Conservation (phyloP, 768 basidiomycete genomes). For the Amylocystis lapponica region DNA sequence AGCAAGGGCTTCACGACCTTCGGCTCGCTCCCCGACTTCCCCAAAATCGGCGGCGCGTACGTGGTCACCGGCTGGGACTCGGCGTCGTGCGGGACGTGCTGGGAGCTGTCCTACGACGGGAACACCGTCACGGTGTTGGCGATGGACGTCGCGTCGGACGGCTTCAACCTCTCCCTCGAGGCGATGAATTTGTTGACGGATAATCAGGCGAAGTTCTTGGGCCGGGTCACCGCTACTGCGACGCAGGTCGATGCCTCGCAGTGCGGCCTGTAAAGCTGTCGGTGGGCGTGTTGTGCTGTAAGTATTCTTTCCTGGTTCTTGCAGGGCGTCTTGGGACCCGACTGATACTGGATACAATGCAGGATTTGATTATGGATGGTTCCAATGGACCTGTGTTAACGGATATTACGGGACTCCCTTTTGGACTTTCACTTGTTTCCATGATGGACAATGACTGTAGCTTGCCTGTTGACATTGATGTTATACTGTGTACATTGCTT, state of each 20-base stretch:
- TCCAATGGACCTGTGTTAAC: too few species aligned
- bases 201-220: constrained; percentile 39
- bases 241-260: constrained; percentile 37
- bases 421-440: too few species aligned
- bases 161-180: constrained; percentile 31
- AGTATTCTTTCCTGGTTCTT: too few species aligned
- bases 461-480: too few species aligned
- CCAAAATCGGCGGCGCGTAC: constrained; percentile 31
- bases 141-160: constrained; percentile 25
- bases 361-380: too few species aligned
- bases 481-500: too few species aligned
- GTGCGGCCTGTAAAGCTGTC: too few species aligned
- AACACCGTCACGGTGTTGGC: constrained; percentile 25
- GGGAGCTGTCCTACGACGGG: constrained; percentile 24
- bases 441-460: too few species aligned
- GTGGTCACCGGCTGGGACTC: constrained; percentile 26
- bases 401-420: too few species aligned
- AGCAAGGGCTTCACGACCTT: constrained; percentile 30
- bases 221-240: constrained; percentile 41
- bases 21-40: constrained; percentile 32
- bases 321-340: too few species aligned
- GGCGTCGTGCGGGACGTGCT: constrained; percentile 29
- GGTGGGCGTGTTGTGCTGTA: too few species aligned
- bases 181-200: constrained; percentile 32
- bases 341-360: too few species aligned